Evolutionary conservation across 176 grass and related monocot species (phyloP).

Genomic region (Bothriochloa decipiens): DNA sequence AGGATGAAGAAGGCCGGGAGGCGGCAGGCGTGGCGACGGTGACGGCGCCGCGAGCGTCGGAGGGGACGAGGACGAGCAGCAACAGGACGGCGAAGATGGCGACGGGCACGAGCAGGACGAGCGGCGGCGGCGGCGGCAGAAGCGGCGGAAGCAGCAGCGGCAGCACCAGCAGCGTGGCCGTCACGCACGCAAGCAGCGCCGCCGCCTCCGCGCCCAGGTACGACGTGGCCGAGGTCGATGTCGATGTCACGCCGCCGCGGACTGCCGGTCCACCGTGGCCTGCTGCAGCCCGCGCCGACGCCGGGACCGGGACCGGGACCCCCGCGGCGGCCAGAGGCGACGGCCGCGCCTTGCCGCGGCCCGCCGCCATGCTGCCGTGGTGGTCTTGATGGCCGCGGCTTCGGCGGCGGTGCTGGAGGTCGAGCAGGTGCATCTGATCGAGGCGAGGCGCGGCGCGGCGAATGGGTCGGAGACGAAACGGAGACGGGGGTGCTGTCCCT

Average conservation of each 20-base stretch:
- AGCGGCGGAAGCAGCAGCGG: conserved; percentile 45
- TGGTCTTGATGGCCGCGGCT: background rate
- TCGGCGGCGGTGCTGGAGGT: no score
- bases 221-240: background rate
- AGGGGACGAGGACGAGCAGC: conserved; percentile 41
- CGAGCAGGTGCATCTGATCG: background rate
- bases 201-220: conserved; percentile 45
- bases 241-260: no score
- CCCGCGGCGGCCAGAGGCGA: no score
- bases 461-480: no score
- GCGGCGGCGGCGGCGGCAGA: conserved; percentile 47
- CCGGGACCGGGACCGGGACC: no score
- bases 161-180: conserved; percentile 51
- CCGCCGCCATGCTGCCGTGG: no score
- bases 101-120: conserved; percentile 48
- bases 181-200: conserved; percentile 44
- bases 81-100: conserved; percentile 52
- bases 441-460: no score
- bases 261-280: background rate
- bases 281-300: background rate
- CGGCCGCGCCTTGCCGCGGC: background rate
- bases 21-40: no score
- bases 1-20: background rate
- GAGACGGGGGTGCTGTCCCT: no score
- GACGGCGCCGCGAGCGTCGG: no score